A percentile compares a stretch with the other conserved stretches of the same genome.
These are phyloP conservation scores for Acacia acuminata DNA, from an alignment of 306 rosid species.

Conservation along the genomic window DNA sequence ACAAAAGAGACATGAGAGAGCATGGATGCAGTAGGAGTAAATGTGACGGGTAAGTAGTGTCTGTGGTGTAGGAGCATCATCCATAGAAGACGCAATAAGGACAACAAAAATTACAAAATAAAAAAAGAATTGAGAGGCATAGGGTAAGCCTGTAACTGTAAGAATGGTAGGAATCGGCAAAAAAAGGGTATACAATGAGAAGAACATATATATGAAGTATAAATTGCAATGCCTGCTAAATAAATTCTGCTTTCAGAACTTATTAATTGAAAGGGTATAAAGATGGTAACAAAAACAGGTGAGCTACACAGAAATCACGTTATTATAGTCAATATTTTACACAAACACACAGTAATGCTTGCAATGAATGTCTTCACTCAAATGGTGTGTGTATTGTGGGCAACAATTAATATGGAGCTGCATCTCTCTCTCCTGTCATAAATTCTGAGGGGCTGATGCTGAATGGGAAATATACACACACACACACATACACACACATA, in stretches of 20 bases:
- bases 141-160: background rate
- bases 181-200: too few species aligned
- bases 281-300: background rate
- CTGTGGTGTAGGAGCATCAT: background rate
- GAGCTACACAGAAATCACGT: background rate
- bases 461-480: too few species aligned
- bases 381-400: background rate
- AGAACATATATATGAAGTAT: background rate
- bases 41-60: background rate
- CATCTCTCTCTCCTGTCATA: background rate
- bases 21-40: too few species aligned
- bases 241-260: background rate
- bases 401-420: background rate
- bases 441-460: background rate
- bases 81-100: background rate
- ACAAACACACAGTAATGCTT: background rate
- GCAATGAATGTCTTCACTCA: constrained; percentile 2
- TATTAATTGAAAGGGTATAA: background rate
- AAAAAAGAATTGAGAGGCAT: background rate
- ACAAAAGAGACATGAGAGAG: too few species aligned
- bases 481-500: too few species aligned
- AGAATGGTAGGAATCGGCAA: background rate
- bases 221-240: background rate
- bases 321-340: background rate
- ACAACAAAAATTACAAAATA: background rate